Percentiles rank a stretch among this genome's conserved stretches.
These are phyloP conservation scores for Metroxylon sagu DNA, from an alignment of 176 grass and related monocot species.

Conservation along the genomic window DNA sequence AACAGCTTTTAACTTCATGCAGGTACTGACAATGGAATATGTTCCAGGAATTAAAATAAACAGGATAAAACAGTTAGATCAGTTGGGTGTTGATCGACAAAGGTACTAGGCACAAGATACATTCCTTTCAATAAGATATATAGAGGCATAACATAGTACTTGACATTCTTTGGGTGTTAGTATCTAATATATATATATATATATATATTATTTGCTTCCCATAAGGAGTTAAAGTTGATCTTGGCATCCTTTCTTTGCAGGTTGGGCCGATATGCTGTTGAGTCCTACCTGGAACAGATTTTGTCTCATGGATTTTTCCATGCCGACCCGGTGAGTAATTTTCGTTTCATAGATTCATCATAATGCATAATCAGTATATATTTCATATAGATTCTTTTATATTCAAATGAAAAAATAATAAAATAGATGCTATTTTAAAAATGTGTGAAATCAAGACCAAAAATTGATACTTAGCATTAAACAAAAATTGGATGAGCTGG, in stretches of 20 bases:
- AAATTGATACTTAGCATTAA: too few species aligned
- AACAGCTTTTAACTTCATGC: slow-evolving; percentile 8
- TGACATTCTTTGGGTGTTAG: slow-evolving; percentile 11
- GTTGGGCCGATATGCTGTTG: slow-evolving; percentile 90
- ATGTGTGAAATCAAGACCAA: too few species aligned
- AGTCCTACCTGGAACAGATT: slow-evolving; percentile 96
- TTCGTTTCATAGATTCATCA: neutral
- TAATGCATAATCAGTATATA: neutral
- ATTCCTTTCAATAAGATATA: neutral
- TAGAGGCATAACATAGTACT: neutral
- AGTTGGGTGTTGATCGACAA: slow-evolving; percentile 91
- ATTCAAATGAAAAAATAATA: too few species aligned
- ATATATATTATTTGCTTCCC: slow-evolving; percentile 5
- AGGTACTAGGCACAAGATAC: slow-evolving; percentile 31
- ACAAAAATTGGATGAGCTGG: too few species aligned
- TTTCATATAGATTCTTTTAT: too few species aligned
- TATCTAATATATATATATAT: neutral
- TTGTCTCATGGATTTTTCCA: slow-evolving; percentile 99
- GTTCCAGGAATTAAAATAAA: slow-evolving; percentile 99
- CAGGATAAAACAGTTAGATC: slow-evolving; percentile 96
- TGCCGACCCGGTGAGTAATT: slow-evolving; percentile 75
- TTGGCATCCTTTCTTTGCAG: slow-evolving; percentile 29
- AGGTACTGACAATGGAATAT: slow-evolving; percentile 99
- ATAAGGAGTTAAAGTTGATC: neutral
- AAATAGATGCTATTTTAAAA: too few species aligned